Base-by-base conservation (phyloP, 768 basidiomycete species). In the Plicaturopsis crispa region DNA sequence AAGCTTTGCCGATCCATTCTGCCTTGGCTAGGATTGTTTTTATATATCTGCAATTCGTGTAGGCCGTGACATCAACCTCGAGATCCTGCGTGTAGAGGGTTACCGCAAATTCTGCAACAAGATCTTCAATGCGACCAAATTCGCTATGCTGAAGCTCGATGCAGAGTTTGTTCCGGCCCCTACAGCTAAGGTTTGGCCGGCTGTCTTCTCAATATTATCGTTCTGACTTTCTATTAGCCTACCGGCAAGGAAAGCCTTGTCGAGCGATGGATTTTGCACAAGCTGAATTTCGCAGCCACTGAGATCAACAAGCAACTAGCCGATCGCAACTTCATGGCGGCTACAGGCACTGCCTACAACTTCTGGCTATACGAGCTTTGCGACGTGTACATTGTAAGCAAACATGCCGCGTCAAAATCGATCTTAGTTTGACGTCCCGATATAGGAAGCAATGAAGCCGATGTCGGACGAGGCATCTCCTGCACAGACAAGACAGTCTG, bases 81-180 rank as follows among this genome's bases (percentile, higher is more conserved):
- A 98, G 55, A 92, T 99, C 48, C 62, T 90, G 45, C 82, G 92
- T 37, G 91, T 98, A 22, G 93, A 98, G 62, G 96, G 93, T 2
- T 98, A 98, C 61, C 80, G 96, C 61, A 98, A 98, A 62, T 99
- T 99, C 70, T 98, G 96, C 69, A 99, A 99, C 69, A 98, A 98
- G 69, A 80, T 98, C 19, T 98, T 94, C 73, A 99, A 99, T 55
- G 96, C 96, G 1, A 97, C 92, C 34, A 93, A 93, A 61, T 98
- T 99, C 51, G 94, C 93, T n/a, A 91, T 98, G 85, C 78, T 97
- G 59, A 94, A 94, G 65, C 69, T 99, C 22, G 92, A 91, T 40
- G 78, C 78, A 28, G 60, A 69, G 30, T 98, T 96, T 50, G 77
- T 83, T 21, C 91, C 94, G 12, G 68, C 77, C 42, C 64, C 78